Base-by-base conservation (phyloP, 345 rosid species). In the Psidium guajava region DNA sequence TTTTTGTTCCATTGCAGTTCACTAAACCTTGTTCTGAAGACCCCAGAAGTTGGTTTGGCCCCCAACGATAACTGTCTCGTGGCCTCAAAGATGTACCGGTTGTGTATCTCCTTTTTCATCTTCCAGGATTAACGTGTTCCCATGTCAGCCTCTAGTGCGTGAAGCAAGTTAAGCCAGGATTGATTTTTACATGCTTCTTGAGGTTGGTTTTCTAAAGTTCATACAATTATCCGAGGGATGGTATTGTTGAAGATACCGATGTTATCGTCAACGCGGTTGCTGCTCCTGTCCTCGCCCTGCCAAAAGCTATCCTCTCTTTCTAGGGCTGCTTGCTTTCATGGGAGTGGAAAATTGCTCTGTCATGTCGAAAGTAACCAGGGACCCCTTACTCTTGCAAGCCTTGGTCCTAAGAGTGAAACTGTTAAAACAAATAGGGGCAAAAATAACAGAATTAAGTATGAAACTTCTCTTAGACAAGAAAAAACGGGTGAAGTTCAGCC, bases 341-440 rank as follows among this genome's bases (percentile, higher is more conserved):
- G 87, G 2, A 88, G 90, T 47, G 88, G 88, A 14, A 89, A 93
- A n/a, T 89, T 91, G 51, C 52, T 90, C n/a, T 85, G 91, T 85
- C 93, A 82, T 28, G 90, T 90, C 87, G 88, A 83, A 18, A 83
- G 51, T 85, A 91, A 84, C 81, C 85, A 85, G 54, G 96, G 91
- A 7, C 87, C 96, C 85, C 94, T 96, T 28, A 91, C 91, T 85
- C 93, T 97, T 81, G 90, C 94, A 58, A 95, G 94, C 91, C 90
- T 94, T 84, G 95, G 91, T 32, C 88, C 88, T 80, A 91, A 85
- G 87, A 87, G 83, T 54, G 91, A 88, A 75, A 86, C 87, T 54
- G 90, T 86, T 54, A 86, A 87, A 50, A 44, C n/a, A 4, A 73
- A 87, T 82, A 87, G 75, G 82, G 89, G 47, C 54, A 89, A 86